These are phyloP conservation scores for Apocynum venetum DNA, from an alignment of 257 asterid genomes.

Conservation along the genomic window DNA sequence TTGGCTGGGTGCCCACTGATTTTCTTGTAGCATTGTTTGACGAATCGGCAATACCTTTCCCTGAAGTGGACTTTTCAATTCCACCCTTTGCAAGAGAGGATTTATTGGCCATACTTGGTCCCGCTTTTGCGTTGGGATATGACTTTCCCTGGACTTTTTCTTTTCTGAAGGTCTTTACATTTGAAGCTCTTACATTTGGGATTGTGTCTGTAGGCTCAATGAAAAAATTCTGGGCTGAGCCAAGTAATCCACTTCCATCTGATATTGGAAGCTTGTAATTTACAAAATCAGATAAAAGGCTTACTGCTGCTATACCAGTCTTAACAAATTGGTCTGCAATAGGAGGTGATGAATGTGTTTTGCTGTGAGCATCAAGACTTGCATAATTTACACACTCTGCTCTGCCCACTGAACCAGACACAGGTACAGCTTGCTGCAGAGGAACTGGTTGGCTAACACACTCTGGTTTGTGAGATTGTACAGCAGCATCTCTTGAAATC, in stretches of 20 bases:
- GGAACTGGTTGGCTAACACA: conserved; percentile 23
- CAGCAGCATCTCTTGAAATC: conserved; percentile 44
- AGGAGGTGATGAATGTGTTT: conserved; percentile 47
- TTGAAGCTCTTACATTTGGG: conserved; percentile 36
- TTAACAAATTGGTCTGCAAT: conserved; percentile 69
- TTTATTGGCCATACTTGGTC: conserved; percentile 24
- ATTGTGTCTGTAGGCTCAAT: conserved; percentile 43
- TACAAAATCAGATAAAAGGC: conserved; percentile 75
- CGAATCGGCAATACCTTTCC: conserved; percentile 28
- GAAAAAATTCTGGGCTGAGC: conserved; percentile 38
- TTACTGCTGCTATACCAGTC: conserved; percentile 88
- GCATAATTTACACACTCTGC: conserved; percentile 40
- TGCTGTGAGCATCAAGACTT: conserved; percentile 27
- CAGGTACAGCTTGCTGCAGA: conserved; percentile 29
- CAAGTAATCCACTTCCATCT: conserved; percentile 43
- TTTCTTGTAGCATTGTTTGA: conserved; percentile 27
- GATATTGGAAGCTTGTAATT: conserved; percentile 57
- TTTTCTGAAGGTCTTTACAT: conserved; percentile 34
- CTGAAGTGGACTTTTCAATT: conserved; percentile 36
- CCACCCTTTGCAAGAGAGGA: conserved; percentile 29
- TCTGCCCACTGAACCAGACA: conserved; percentile 25
- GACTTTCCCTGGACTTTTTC: conserved; percentile 42
- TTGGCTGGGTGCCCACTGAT: conserved; percentile 22
- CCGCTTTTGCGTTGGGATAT: conserved; percentile 26
- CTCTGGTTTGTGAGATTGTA: conserved; percentile 31